phyloP scores from a whole-genome alignment of 2,329 filamentous ascomycete genomes.

The Colletotrichum noveboracense region DNA sequence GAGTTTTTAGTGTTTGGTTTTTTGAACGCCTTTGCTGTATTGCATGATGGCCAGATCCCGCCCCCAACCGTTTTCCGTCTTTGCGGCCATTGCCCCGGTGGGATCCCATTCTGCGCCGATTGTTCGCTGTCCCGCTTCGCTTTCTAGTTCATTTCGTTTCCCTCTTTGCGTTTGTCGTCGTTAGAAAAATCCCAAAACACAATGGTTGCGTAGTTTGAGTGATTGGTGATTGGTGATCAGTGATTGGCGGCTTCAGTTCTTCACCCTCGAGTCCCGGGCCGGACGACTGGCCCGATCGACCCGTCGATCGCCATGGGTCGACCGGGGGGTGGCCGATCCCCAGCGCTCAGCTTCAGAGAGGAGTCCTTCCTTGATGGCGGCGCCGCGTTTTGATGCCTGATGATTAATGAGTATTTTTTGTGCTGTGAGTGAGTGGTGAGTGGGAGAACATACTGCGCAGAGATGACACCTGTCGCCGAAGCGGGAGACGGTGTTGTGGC shows the following conservation, averaged over 20 bases:
- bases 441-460: constrained; percentile 27
- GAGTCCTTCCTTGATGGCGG: constrained; percentile 19
- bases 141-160: background rate
- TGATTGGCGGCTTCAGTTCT: background rate
- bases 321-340: constrained; percentile 11
- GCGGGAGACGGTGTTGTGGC: constrained; percentile 32
- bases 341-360: constrained; percentile 19
- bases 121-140: background rate
- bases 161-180: background rate
- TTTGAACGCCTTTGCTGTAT: constrained; percentile 8
- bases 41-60: background rate
- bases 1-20: background rate
- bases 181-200: no score
- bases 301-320: constrained; percentile 16
- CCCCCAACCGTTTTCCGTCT: background rate
- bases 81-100: background rate
- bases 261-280: constrained; percentile 14
- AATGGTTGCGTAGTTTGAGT: background rate
- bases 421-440: background rate
- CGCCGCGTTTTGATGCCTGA: constrained; percentile 18
- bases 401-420: background rate
- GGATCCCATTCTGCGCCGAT: background rate
- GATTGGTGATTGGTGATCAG: background rate
- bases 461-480: constrained; percentile 34
- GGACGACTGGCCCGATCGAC: constrained; percentile 13